phyloP scores from a whole-genome alignment of 495 filamentous ascomycete species.

The Trichodelitschia bisporula region DNA sequence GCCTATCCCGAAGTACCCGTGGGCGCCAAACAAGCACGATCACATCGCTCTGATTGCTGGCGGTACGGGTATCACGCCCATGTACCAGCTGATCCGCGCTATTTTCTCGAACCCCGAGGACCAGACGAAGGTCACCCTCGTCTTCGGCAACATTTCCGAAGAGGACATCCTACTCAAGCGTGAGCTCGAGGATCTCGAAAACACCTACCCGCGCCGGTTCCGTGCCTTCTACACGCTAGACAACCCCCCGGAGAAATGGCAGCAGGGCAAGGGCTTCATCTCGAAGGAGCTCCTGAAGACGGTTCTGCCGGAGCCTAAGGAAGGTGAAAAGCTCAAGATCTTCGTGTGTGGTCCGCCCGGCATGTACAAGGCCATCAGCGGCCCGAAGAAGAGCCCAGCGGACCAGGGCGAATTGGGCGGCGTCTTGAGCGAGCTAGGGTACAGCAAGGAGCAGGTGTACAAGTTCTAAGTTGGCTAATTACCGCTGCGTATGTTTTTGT shows the following conservation, averaged over 20 bases:
- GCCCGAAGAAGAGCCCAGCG: conserved; percentile 61
- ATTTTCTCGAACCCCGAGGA: conserved; percentile 94
- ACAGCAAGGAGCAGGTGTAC: conserved; percentile 81
- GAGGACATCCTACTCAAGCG: conserved; percentile 73
- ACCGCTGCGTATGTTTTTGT: too few species aligned
- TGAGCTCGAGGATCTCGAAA: conserved; percentile 63
- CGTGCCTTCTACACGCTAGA: conserved; percentile 75
- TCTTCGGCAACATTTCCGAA: conserved; percentile 71
- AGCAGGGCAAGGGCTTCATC: conserved; percentile 49
- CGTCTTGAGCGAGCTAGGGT: conserved; percentile 71
- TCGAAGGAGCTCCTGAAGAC: conserved; percentile 80
- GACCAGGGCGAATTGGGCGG: conserved; percentile 85
- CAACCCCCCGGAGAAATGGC: conserved; percentile 62
- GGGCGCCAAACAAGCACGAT: conserved; percentile 78
- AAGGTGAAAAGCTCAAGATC: conserved; percentile 72
- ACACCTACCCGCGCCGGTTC: conserved; percentile 83
- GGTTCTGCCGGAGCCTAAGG: conserved; percentile 63
- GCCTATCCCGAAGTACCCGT: conserved; percentile 81
- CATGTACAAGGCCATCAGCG: conserved; percentile 82
- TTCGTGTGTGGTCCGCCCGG: conserved; percentile 81
- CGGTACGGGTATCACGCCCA: conserved; percentile 86
- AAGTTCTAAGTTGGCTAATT: conserved; percentile 96
- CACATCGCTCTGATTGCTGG: conserved; percentile 85
- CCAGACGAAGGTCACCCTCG: conserved; percentile 84
- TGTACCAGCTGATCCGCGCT: conserved; percentile 63